Conservation (phyloP, 1,284 basidiomycete species). For the Ustanciosporium gigantosporum region DNA sequence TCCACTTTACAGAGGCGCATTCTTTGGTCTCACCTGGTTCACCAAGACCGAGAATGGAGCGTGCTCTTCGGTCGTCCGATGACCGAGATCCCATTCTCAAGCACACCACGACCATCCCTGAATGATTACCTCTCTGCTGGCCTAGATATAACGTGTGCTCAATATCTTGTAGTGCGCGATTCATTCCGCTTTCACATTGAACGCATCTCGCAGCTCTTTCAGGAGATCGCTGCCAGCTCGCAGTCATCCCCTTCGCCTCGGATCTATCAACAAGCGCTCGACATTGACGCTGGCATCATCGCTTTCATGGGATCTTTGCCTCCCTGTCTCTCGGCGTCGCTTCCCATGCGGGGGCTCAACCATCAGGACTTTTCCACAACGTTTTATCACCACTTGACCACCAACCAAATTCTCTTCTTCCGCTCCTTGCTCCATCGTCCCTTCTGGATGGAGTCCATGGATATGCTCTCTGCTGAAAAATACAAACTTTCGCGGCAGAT, state of each 20-base stretch:
- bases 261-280: conserved; percentile 29
- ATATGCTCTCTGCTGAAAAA: conserved; percentile 10
- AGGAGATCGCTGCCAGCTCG: conserved; percentile 29
- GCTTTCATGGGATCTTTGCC: conserved; percentile 12
- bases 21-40: conserved; percentile 34
- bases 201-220: conserved; percentile 25
- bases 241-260: conserved; percentile 10
- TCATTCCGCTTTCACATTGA: conserved; percentile 21
- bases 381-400: conserved; percentile 33
- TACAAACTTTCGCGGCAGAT: conserved; percentile 27
- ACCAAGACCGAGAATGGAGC: conserved; percentile 36
- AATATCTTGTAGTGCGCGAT: conserved; percentile 32
- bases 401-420: conserved; percentile 34
- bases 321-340: conserved; percentile 10
- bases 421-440: conserved; percentile 31
- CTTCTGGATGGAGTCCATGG: conserved; percentile 36
- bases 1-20: conserved; percentile 19
- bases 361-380: conserved; percentile 29
- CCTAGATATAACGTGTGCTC: conserved; percentile 25
- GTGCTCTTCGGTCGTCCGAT: conserved; percentile 29
- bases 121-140: conserved; percentile 20
- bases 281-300: conserved; percentile 26
- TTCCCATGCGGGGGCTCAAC: conserved; percentile 15
- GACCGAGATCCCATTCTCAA: conserved; percentile 31
- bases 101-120: conserved; percentile 15